These are phyloP conservation scores for Polytolypa hystricis DNA, from an alignment of 2,329 filamentous ascomycete genomes.

Conservation along the genomic window DNA sequence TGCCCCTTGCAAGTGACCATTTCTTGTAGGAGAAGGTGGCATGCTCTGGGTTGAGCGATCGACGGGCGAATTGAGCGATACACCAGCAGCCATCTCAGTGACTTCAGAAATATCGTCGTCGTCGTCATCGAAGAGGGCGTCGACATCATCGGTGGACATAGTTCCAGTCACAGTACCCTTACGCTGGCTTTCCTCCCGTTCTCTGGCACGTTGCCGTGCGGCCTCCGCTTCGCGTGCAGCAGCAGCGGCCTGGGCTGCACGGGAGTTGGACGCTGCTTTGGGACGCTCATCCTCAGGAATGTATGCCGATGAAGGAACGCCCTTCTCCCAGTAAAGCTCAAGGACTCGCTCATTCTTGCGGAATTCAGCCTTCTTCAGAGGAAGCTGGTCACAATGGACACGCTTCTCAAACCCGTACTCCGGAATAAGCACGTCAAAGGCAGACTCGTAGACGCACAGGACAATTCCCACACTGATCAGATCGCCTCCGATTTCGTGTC, in stretches of 20 bases:
- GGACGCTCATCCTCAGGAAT: constrained; percentile 94
- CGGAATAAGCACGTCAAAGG: constrained; percentile 94
- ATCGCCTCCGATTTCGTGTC: constrained; percentile 76
- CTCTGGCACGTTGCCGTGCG: constrained; percentile 68
- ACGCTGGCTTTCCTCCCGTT: constrained; percentile 80
- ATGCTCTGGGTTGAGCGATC: constrained; percentile 93
- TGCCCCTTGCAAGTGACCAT: constrained; percentile 53
- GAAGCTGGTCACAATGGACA: constrained; percentile 95
- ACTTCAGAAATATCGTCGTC: constrained; percentile 79
- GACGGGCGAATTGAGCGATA: constrained; percentile 57
- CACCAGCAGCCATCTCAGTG: constrained; percentile 83
- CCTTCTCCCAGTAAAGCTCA: constrained; percentile 99
- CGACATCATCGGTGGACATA: constrained; percentile 83
- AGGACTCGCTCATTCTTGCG: constrained; percentile 90
- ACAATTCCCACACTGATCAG: constrained; percentile 94
- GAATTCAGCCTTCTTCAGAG: constrained; percentile 97
- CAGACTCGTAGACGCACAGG: constrained; percentile 94
- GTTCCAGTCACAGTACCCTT: constrained; percentile 92
- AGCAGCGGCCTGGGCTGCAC: constrained; percentile 62
- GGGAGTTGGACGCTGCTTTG: constrained; percentile 63
- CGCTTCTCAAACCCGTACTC: constrained; percentile 99
- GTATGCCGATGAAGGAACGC: constrained; percentile 88
- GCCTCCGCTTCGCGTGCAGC: constrained; percentile 72
- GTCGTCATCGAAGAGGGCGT: constrained; percentile 92
- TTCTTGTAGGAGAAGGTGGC: constrained; percentile 76